These are phyloP conservation scores for Diaporthe sp. DNA, from an alignment of 2,329 filamentous ascomycete species.

Conservation along the genomic window DNA sequence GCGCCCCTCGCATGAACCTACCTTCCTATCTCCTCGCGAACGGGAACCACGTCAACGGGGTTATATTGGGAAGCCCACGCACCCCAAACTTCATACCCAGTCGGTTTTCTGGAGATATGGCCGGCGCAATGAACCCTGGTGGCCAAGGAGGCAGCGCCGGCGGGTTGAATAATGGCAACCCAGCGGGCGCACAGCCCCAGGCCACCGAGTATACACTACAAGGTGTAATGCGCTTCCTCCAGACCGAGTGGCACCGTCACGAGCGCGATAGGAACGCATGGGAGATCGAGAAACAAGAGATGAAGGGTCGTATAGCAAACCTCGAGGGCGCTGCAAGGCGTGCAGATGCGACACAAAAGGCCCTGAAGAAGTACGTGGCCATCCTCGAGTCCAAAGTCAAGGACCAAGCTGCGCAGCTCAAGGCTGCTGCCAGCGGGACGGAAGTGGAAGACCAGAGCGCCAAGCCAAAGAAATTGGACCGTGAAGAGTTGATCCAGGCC, in stretches of 20 bases:
- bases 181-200: slow-evolving; percentile 58
- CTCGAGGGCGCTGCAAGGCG: slow-evolving; percentile 91
- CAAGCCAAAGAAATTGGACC: slow-evolving; percentile 60
- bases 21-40: slow-evolving; percentile 13
- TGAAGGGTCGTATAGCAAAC: slow-evolving; percentile 96
- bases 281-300: slow-evolving; percentile 99
- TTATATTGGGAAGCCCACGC: slow-evolving; percentile 25
- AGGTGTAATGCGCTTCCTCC: slow-evolving; percentile 97
- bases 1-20: slow-evolving; percentile 20
- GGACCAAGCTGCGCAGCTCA: slow-evolving; percentile 80
- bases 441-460: slow-evolving; percentile 42
- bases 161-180: slow-evolving; percentile 32
- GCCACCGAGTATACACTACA: slow-evolving; percentile 72
- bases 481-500: slow-evolving; percentile 65
- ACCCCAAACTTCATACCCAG: slow-evolving; percentile 24
- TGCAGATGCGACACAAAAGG: slow-evolving; percentile 88
- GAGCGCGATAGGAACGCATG: slow-evolving; percentile 97
- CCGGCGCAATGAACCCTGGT: slow-evolving; percentile 34
- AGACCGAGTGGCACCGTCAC: slow-evolving; percentile 99
- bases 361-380: slow-evolving; percentile 87
- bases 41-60: slow-evolving; percentile 7
- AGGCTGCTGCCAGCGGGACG: slow-evolving; percentile 57
- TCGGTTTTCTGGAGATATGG: slow-evolving; percentile 26
- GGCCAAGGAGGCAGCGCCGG: slow-evolving; percentile 33
- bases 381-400: slow-evolving; percentile 91